Evolutionary conservation across 1,139 yeast species (phyloP).

Genomic region (Kluyveromyces sp.): DNA sequence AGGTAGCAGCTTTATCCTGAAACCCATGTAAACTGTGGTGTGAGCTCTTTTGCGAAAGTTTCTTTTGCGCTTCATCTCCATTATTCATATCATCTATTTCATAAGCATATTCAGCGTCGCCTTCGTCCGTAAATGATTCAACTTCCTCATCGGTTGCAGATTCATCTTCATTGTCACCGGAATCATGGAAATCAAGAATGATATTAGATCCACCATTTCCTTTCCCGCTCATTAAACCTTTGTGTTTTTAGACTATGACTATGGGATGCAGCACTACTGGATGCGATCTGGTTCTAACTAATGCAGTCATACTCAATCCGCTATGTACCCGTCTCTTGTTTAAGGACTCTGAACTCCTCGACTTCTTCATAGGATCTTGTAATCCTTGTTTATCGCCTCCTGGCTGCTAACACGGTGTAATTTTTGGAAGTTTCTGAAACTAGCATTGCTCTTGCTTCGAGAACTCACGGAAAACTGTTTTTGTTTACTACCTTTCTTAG

Average conservation of each 20-base stretch:
- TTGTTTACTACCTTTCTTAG: conserved; percentile 2
- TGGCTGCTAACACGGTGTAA: conserved; percentile 20
- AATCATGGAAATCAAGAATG: conserved; percentile 16
- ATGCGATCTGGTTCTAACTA: conserved; percentile 20
- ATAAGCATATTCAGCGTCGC: conserved; percentile 21
- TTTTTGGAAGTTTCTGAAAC: conserved; percentile 24
- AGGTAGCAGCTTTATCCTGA: conserved; percentile 1
- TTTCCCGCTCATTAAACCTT: conserved; percentile 16
- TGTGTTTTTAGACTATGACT: conserved; percentile 16
- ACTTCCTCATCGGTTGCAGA: conserved; percentile 19
- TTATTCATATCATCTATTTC: conserved; percentile 34
- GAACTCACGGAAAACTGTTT: conserved; percentile 28
- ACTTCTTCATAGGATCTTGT: conserved; percentile 16
- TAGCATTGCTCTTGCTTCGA: conserved; percentile 27
- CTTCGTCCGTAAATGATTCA: conserved; percentile 26
- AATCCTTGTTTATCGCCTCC: conserved; percentile 17
- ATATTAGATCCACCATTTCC: conserved; percentile 7
- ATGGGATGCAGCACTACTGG: conserved; percentile 11
- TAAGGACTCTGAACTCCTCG: conserved; percentile 25
- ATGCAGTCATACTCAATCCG: conserved; percentile 28
- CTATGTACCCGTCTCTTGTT: conserved; percentile 25
- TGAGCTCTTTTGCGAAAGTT: background rate
- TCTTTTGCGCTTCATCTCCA: conserved; percentile 14
- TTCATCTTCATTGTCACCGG: conserved; percentile 17
- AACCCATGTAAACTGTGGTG: background rate